A percentile compares a stretch with the other conserved stretches of the same genome.
These are phyloP conservation scores for Crithidia thermophila DNA, from an alignment of 208 protist species.

Conservation along the genomic window DNA sequence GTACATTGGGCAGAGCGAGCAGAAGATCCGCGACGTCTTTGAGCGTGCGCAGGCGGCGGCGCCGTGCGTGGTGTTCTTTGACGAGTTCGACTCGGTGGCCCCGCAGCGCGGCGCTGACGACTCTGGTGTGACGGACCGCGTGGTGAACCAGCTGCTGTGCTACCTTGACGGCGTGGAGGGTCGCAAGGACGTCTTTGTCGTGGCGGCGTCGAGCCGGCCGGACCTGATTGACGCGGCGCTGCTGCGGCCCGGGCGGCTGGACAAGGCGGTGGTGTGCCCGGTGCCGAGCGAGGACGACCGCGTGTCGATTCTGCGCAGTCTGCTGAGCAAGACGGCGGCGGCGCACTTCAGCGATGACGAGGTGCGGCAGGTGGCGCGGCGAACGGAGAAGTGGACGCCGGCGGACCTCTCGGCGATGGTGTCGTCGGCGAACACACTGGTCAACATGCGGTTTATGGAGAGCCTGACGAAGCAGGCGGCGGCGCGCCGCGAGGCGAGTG, in stretches of 20 bases:
- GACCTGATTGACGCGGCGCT: conserved; percentile 97
- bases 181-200: conserved; percentile 95
- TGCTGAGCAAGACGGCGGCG: conserved; percentile 99
- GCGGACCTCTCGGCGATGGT: conserved; percentile 81
- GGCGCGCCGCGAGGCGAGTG: neutral
- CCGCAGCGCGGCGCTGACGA: conserved; percentile 88
- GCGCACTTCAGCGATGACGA: conserved; percentile 69
- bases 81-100: conserved; percentile 95
- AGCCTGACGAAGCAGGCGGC: conserved; percentile 27
- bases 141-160: conserved; percentile 97
- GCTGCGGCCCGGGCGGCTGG: conserved; percentile 90
- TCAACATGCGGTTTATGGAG: conserved; percentile 80
- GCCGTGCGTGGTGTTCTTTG: conserved; percentile 95
- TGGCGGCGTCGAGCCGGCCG: conserved; percentile 99
- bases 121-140: conserved; percentile 93
- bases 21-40: conserved; percentile 94
- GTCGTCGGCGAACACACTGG: conserved; percentile 70
- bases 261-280: conserved; percentile 86
- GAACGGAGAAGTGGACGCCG: conserved; percentile 80
- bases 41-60: conserved; percentile 84
- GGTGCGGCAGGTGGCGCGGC: conserved; percentile 49
- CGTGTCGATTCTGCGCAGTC: conserved; percentile 97
- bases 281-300: conserved; percentile 84
- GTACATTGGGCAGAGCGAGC: conserved; percentile 95
- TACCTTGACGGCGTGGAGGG: conserved; percentile 98